Evolutionary conservation across 768 basidiomycete species (phyloP).

Genomic region (Rubroboletus satanas): DNA sequence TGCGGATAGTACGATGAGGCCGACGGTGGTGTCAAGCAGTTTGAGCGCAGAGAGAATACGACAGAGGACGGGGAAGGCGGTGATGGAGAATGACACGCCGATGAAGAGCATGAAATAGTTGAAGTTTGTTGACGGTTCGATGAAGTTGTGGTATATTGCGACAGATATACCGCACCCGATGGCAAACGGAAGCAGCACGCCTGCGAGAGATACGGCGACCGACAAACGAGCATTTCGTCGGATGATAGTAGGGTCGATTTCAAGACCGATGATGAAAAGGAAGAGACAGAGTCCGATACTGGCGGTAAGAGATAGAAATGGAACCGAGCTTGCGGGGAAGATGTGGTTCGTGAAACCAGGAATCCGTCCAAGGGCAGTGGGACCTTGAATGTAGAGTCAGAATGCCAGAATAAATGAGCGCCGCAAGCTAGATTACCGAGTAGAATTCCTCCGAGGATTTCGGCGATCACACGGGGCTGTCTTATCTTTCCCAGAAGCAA

Average conservation of each 20-base stretch:
- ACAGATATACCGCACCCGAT: constrained; percentile 74
- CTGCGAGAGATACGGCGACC: constrained; percentile 66
- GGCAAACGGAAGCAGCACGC: constrained; percentile 84
- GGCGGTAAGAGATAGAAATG: constrained; percentile 83
- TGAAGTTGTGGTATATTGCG: constrained; percentile 73
- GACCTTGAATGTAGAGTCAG: constrained; percentile 19
- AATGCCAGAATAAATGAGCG: constrained; percentile 51
- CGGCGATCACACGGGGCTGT: constrained; percentile 92
- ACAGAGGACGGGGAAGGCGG: constrained; percentile 87
- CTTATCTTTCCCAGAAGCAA: constrained; percentile 62
- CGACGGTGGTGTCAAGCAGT: constrained; percentile 87
- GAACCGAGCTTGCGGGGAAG: constrained; percentile 66
- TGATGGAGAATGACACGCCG: constrained; percentile 87
- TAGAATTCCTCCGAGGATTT: constrained; percentile 87
- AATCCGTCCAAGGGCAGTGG: constrained; percentile 71
- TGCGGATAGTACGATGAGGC: constrained; percentile 87
- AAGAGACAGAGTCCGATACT: constrained; percentile 87
- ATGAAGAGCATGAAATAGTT: constrained; percentile 93
- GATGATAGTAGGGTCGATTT: constrained; percentile 80
- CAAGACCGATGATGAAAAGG: constrained; percentile 90
- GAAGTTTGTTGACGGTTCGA: constrained; percentile 56
- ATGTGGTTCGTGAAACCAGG: constrained; percentile 85
- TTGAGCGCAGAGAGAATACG: constrained; percentile 87
- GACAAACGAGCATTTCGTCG: constrained; percentile 70
- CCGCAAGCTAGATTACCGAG: constrained; percentile 47